phyloP scores from a whole-genome alignment of 2,329 filamentous ascomycete species.

The Triangularia setosa region DNA sequence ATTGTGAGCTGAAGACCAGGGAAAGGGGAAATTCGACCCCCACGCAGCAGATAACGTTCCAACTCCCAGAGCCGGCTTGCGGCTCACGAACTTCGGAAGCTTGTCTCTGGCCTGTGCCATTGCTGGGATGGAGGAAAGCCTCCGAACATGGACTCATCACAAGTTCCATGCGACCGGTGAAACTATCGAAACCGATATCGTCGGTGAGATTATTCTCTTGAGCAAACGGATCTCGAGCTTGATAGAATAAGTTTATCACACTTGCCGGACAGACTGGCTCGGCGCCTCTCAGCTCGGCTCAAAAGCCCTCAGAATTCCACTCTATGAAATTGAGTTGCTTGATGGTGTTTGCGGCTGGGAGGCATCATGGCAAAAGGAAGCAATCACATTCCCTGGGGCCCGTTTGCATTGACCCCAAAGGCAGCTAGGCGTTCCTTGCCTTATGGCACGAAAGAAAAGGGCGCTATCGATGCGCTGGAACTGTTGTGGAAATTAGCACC shows the following conservation, averaged over 20 bases:
- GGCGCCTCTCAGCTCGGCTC: not conserved
- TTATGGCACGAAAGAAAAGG: slow-evolving; percentile 4
- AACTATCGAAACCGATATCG: not conserved
- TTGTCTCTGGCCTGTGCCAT: not conserved
- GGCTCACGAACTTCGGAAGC: not conserved
- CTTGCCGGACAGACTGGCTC: not conserved
- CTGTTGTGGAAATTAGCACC: slow-evolving; percentile 14
- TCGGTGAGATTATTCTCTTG: no score
- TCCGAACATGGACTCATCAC: not conserved
- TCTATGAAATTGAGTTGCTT: not conserved
- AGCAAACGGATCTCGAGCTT: not conserved
- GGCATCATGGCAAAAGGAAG: not conserved
- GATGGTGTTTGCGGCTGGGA: not conserved
- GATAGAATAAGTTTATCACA: no score
- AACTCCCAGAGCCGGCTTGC: not conserved
- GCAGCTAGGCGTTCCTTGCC: not conserved
- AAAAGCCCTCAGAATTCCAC: not conserved
- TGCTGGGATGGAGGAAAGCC: not conserved
- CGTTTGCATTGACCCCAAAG: not conserved
- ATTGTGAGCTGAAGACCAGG: not conserved
- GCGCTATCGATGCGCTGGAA: slow-evolving; percentile 14
- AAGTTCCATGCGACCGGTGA: not conserved
- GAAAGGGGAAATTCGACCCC: not conserved
- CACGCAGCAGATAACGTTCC: not conserved
- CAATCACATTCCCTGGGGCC: not conserved